A percentile compares a stretch with the other conserved stretches of the same genome.
Evolutionary conservation across 179 eudicot genomes (phyloP).

Genomic region (Camellia oleifera): DNA sequence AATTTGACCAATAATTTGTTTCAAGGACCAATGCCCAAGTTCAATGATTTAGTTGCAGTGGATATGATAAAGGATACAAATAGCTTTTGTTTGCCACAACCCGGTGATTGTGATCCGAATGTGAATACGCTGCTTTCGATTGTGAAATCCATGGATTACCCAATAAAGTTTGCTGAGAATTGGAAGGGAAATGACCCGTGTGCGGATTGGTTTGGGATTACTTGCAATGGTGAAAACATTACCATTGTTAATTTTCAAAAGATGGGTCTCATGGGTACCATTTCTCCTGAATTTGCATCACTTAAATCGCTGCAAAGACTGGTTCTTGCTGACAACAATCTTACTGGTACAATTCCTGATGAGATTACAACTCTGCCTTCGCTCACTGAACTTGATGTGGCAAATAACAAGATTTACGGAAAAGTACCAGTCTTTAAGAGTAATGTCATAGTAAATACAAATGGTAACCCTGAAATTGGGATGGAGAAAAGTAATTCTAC

Average conservation of each 20-base stretch:
- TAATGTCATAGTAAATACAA: slow-evolving; percentile 34
- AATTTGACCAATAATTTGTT: slow-evolving; percentile 71
- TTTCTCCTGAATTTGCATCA: slow-evolving; percentile 57
- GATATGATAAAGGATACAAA: slow-evolving; percentile 43
- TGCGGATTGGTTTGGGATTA: slow-evolving; percentile 66
- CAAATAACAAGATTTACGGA: slow-evolving; percentile 58
- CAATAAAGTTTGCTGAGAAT: slow-evolving; percentile 52
- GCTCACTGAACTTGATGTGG: slow-evolving; percentile 52
- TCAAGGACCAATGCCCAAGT: slow-evolving; percentile 75
- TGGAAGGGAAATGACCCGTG: slow-evolving; percentile 80
- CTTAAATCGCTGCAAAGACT: slow-evolving; percentile 56
- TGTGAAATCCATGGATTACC: slow-evolving; percentile 55
- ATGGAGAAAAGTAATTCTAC: slow-evolving; percentile 37
- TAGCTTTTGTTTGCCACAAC: slow-evolving; percentile 58
- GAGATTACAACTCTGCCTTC: slow-evolving; percentile 53
- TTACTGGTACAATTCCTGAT: slow-evolving; percentile 64
- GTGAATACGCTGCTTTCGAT: slow-evolving; percentile 51
- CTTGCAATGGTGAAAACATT: slow-evolving; percentile 59
- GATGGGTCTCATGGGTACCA: slow-evolving; percentile 57
- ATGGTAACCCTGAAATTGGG: slow-evolving; percentile 62
- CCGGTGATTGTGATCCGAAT: slow-evolving; percentile 60
- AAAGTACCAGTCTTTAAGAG: slow-evolving; percentile 54
- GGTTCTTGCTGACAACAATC: slow-evolving; percentile 62
- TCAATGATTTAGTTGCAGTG: slow-evolving; percentile 46
- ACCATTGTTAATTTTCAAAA: slow-evolving; percentile 63